Conservation (phyloP, 495 filamentous ascomycete genomes). For the Neurospora sp. region DNA sequence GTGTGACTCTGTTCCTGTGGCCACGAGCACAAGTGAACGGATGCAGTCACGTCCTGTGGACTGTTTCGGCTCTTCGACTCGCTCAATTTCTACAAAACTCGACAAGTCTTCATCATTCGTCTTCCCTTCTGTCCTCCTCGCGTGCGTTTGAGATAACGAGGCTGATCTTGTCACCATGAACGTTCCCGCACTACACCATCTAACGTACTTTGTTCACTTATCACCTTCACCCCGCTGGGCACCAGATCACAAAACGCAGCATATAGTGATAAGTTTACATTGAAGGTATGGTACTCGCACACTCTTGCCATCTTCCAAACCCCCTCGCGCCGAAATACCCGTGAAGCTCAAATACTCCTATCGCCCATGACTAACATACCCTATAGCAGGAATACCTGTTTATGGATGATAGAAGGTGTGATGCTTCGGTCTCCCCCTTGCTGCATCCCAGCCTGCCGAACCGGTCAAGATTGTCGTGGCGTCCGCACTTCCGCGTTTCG, state of each 20-base stretch:
- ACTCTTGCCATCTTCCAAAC: background rate
- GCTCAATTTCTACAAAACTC: background rate
- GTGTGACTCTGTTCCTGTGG: background rate
- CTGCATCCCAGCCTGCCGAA: conserved; percentile 7
- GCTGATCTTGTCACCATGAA: too few species aligned
- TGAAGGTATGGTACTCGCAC: background rate
- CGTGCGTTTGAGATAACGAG: background rate
- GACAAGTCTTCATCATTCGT: background rate
- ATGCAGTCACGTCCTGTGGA: background rate
- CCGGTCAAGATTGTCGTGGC: background rate
- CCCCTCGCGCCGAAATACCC: background rate
- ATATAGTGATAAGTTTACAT: background rate
- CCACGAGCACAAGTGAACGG: background rate
- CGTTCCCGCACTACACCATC: too few species aligned
- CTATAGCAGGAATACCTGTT: background rate
- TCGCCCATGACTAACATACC: background rate
- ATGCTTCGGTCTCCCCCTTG: conserved; percentile 9
- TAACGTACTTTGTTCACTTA: too few species aligned
- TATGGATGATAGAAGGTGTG: conserved; percentile 17
- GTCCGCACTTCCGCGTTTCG: background rate
- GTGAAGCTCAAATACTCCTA: background rate
- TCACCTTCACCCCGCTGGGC: background rate
- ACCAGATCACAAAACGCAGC: background rate
- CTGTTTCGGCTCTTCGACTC: background rate
- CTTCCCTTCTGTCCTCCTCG: background rate